Percentiles rank a stretch among this genome's conserved stretches.
phyloP scores from a whole-genome alignment of 2,329 filamentous ascomycete species.

The Teratosphaeria zuluensis region DNA sequence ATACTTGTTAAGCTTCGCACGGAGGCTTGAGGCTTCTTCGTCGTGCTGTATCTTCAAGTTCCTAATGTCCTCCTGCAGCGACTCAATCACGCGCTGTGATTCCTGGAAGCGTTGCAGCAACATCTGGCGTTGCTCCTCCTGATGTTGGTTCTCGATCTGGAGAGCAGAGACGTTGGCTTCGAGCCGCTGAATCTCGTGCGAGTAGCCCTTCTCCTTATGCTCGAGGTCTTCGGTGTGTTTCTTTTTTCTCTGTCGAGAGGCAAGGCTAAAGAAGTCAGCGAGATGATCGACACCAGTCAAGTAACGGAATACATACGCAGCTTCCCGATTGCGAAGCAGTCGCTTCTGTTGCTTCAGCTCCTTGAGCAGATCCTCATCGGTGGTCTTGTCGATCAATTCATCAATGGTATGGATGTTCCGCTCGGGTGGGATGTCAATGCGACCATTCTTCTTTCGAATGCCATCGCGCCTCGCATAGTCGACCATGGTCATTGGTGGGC shows the following conservation, averaged over 20 bases:
- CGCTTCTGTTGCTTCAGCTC: constrained; percentile 98
- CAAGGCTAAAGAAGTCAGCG: constrained; percentile 42
- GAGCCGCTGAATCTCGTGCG: constrained; percentile 62
- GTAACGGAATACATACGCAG: constrained; percentile 56
- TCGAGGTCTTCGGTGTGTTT: constrained; percentile 94
- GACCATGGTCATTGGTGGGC: constrained; percentile 43
- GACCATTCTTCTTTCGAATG: constrained; percentile 93
- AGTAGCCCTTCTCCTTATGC: constrained; percentile 90
- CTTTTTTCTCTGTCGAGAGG: constrained; percentile 96
- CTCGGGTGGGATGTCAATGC: constrained; percentile 93
- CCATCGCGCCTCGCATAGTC: constrained; percentile 60
- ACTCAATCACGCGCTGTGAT: constrained; percentile 64
- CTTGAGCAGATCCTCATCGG: constrained; percentile 87
- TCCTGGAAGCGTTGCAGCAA: constrained; percentile 65
- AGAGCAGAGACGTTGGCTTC: constrained; percentile 67
- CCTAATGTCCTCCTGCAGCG: constrained; percentile 75
- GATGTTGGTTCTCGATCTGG: constrained; percentile 40
- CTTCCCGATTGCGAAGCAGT: constrained; percentile 86
- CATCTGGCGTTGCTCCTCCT: constrained; percentile 21
- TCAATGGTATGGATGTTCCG: constrained; percentile 93
- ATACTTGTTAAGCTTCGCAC: constrained; percentile 83
- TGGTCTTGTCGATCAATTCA: constrained; percentile 76
- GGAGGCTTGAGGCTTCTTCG: constrained; percentile 78
- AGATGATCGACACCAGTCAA: background rate
- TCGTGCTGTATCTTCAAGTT: constrained; percentile 83